phyloP scores from a whole-genome alignment of 2,329 filamentous ascomycete genomes.

The Claviceps citrina region DNA sequence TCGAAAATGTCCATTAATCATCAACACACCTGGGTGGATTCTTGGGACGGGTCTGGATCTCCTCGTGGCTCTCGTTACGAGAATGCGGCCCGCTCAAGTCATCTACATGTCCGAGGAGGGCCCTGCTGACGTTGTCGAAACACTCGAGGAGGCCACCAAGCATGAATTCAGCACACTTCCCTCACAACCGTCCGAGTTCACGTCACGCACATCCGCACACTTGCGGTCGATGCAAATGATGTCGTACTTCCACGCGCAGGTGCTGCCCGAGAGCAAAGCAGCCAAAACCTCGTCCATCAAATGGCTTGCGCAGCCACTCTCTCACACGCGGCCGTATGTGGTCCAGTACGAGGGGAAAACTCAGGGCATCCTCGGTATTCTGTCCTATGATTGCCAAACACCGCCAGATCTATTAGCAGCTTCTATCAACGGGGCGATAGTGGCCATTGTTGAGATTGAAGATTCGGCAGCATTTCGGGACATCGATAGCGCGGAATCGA shows the following conservation, averaged over 20 bases:
- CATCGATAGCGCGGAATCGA: constrained; percentile 7
- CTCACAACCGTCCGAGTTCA: constrained; percentile 41
- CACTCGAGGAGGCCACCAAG: constrained; percentile 29
- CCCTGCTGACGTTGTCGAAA: constrained; percentile 39
- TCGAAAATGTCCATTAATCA: constrained; percentile 39
- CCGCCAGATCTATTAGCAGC: constrained; percentile 43
- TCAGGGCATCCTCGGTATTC: constrained; percentile 45
- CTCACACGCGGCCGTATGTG: constrained; percentile 41
- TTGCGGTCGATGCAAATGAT: constrained; percentile 61
- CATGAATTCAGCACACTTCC: constrained; percentile 36
- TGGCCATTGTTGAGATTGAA: constrained; percentile 51
- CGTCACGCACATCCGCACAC: constrained; percentile 46
- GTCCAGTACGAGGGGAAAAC: constrained; percentile 40
- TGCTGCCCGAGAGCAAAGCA: background rate
- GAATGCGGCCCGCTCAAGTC: constrained; percentile 42
- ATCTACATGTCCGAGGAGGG: constrained; percentile 55
- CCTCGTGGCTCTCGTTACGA: constrained; percentile 39
- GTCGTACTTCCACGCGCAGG: constrained; percentile 54
- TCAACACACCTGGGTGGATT: constrained; percentile 65
- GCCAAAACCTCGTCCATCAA: constrained; percentile 9
- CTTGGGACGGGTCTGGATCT: constrained; percentile 54
- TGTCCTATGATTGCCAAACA: constrained; percentile 52
- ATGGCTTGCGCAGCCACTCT: constrained; percentile 43
- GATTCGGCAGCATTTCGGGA: constrained; percentile 32
- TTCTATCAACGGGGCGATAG: constrained; percentile 53